These are phyloP conservation scores for Macroventuria anomochaeta DNA, from an alignment of 2,329 filamentous ascomycete species.

Conservation along the genomic window DNA sequence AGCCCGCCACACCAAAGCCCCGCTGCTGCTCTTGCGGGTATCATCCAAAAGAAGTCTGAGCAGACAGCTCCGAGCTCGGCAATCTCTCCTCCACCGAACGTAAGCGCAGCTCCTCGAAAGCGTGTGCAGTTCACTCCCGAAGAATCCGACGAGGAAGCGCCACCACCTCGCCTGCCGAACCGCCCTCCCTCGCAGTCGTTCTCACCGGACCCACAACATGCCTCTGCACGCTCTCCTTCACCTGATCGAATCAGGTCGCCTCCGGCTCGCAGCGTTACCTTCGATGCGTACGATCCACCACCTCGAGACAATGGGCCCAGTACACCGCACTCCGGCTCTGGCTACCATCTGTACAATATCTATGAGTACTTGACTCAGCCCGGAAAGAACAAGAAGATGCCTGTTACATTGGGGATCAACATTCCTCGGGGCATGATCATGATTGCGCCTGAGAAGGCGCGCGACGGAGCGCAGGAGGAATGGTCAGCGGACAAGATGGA, in stretches of 20 bases:
- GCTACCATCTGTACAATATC: conserved; percentile 94
- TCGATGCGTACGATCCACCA: conserved; percentile 52
- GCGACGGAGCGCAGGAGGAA: conserved; percentile 84
- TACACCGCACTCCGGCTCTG: conserved; percentile 67
- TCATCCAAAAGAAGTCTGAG: conserved; percentile 58
- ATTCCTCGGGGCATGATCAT: conserved; percentile 85
- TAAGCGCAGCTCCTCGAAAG: conserved; percentile 54
- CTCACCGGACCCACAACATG: conserved; percentile 56
- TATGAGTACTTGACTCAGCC: conserved; percentile 97
- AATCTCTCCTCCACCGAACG: conserved; percentile 60
- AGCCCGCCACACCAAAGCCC: conserved; percentile 59
- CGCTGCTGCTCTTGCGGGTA: conserved; percentile 64
- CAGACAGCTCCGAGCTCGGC: conserved; percentile 38
- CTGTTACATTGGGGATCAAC: conserved; percentile 95
- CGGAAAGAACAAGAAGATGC: conserved; percentile 98
- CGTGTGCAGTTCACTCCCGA: conserved; percentile 67
- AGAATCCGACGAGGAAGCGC: conserved; percentile 68
- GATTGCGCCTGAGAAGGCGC: conserved; percentile 83
- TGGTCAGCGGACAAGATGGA: conserved; percentile 95
- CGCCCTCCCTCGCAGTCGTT: conserved; percentile 65
- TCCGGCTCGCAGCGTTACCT: conserved; percentile 49
- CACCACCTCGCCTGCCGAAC: conserved; percentile 66
- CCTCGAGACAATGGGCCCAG: conserved; percentile 48
- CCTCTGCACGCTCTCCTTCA: conserved; percentile 50
- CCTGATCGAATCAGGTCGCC: conserved; percentile 38